Conservation (phyloP, 1,284 basidiomycete genomes). For the Coniferiporia sulphurascens region DNA sequence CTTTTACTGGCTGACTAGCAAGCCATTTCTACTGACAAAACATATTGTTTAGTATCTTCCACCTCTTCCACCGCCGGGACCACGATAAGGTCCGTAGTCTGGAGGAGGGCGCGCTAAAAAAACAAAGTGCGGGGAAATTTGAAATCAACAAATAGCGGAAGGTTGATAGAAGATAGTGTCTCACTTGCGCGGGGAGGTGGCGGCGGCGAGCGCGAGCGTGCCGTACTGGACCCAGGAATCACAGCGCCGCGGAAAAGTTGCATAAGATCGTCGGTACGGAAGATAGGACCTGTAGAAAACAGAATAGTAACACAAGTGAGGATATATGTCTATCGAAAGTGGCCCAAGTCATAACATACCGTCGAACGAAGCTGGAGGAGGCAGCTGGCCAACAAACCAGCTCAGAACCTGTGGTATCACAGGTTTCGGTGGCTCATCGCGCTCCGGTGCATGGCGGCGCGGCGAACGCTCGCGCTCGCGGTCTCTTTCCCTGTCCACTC, state of each 20-base stretch:
- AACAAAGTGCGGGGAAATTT: neutral
- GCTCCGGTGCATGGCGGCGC: constrained; percentile 40
- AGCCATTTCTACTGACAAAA: neutral
- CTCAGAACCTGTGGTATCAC: constrained; percentile 66
- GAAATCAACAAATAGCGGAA: constrained; percentile 16
- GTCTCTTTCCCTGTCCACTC: constrained; percentile 36
- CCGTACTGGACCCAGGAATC: constrained; percentile 55
- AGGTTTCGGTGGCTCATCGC: constrained; percentile 46
- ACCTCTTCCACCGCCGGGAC: constrained; percentile 38
- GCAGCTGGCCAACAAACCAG: constrained; percentile 81
- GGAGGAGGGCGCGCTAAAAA: constrained; percentile 40
- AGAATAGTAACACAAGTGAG: neutral
- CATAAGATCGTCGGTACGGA: constrained; percentile 83
- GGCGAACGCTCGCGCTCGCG: constrained; percentile 38
- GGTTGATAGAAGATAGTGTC: constrained; percentile 4
- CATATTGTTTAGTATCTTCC: neutral
- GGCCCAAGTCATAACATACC: constrained; percentile 46
- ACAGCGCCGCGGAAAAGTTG: constrained; percentile 71
- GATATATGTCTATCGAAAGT: constrained; percentile 5
- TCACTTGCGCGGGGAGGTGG: constrained; percentile 42
- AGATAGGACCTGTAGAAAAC: constrained; percentile 64
- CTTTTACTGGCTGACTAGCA: neutral
- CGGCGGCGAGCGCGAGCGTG: constrained; percentile 42
- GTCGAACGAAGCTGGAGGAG: constrained; percentile 68
- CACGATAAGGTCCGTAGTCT: constrained; percentile 68